Base-by-base conservation (phyloP, 768 basidiomycete species). In the Leucogyrophana mollusca region DNA sequence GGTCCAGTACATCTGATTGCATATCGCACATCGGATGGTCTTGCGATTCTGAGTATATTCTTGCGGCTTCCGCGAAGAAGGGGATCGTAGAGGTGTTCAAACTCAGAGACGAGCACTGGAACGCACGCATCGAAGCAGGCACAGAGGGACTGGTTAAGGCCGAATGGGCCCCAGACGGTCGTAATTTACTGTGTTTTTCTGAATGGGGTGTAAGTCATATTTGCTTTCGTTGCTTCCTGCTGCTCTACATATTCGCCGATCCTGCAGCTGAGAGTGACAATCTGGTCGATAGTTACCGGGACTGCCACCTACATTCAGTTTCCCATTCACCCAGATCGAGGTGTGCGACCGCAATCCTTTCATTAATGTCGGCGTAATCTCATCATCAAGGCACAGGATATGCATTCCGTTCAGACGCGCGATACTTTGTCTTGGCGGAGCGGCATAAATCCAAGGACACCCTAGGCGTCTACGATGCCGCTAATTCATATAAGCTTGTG, bases 361-460 rank as follows among this genome's bases (percentile, higher is more conserved):
- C 6, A 21, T 27, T 32, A 18, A 21, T 27, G 20, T 34, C 16
- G 7, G 38, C n/a, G 3, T 41, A 0, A 34, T 20, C 39, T 43
- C 50, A 52, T 20, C 33, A 46, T 27, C 27, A 30, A 13, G 27
- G 21, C 35, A 33, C 45, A 91, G 90, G 86, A 30, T 89, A 85
- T 63, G 75, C 85, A 20, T 92, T 91, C 61, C 79, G 87, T 34
- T 64, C 80, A 23, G 91, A 94, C 67, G 85, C 85, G 2, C 82
- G 83, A 10, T 94, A 94, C 64, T 85, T 95, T 56, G 70, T 92
- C 18, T 69, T 95, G 4, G 92, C 87, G 4, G 94, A 96, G 61
- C 77, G 90, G 17, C 93, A 95, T 61, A 87, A 87, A 55, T 94
- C 90, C 1, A 93, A 87, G 64, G 93, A 95, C 57, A 87, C 85